Conservation (phyloP, 257 asterid genomes). For the Scutellaria barbata region DNA sequence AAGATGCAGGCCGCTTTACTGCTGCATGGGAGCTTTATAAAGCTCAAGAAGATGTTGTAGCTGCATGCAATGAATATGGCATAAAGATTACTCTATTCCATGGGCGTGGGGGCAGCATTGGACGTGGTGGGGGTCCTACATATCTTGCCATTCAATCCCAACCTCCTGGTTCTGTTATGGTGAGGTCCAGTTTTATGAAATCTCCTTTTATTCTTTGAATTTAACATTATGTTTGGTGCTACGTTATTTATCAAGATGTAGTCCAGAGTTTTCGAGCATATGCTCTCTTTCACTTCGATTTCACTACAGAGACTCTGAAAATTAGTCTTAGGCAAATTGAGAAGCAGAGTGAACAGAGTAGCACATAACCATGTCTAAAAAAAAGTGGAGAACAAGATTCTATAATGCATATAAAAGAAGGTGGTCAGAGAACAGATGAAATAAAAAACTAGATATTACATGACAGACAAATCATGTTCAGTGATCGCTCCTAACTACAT, state of each 20-base stretch:
- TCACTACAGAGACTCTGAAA: background rate
- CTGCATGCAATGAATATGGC: constrained; percentile 87
- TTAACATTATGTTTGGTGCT: background rate
- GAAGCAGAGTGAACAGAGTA: constrained; percentile 5
- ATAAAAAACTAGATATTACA: constrained; percentile 11
- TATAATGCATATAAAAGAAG: constrained; percentile 1
- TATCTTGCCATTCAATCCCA: constrained; percentile 96
- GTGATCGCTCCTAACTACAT: background rate
- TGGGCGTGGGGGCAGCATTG: constrained; percentile 99
- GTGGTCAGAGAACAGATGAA: constrained; percentile 3
- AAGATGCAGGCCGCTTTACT: constrained; percentile 95
- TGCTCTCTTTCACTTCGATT: constrained; percentile 14
- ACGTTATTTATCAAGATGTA: background rate
- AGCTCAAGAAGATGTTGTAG: constrained; percentile 96
- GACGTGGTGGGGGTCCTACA: constrained; percentile 99
- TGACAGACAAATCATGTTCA: background rate
- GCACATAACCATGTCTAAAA: background rate
- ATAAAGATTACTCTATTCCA: constrained; percentile 93
- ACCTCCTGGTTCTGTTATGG: constrained; percentile 99
- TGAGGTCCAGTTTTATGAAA: constrained; percentile 39
- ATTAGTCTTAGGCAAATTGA: background rate
- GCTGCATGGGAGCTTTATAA: constrained; percentile 99
- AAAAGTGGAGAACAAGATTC: background rate
- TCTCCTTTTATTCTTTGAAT: constrained; percentile 1
- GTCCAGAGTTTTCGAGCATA: background rate